Base-by-base conservation (phyloP, 2,329 filamentous ascomycete genomes). In the Penicillium sp. region DNA sequence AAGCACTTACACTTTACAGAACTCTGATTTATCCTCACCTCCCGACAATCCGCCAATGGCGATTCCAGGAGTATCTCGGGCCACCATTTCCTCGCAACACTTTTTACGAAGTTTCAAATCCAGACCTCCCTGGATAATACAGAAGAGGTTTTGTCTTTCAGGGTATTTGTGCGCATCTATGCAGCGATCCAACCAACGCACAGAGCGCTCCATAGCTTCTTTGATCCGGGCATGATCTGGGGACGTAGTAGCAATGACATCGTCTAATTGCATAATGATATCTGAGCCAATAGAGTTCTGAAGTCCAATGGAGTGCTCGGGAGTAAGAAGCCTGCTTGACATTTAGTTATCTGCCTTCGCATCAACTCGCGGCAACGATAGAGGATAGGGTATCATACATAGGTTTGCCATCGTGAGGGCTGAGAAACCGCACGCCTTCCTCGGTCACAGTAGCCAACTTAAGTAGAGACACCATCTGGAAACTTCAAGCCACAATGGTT, bases 241-340 rank as follows among this genome's bases (percentile, higher is more conserved):
- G 0, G 92, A 97, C 0, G 94, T 99, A 0, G 94, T 97, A 27
- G 92, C 93, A 49, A 99, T 89, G 14, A 99, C 95, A 74, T 99
- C 95, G 79, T 99, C 94, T 4, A 99, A 86, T 76, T 99, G 95
- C 95, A 99, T 99, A 63, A 97, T 97, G 66, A 99, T 97, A 75
- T 99, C 94, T 60, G 91, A 96, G 61, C 94, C 94, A 68, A 99
- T 99, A 52, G 89, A 93, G 75, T 99, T 97, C 73, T 99, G 94
- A 3, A 99, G 82, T 11, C 87, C 88, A 66, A 99, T 97, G 0
- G 94, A 97, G 77, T 97, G 93, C 73, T 99, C 95, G 0, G 94
- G 94, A 0, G 94, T 99, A 45, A 99, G 85, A 11, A 99, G 86
- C 82, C 82, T 84, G 18, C 9, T 22, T 12, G 37, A 9, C 2